These are phyloP conservation scores for Alternaria sp. DNA, from an alignment of 2,329 filamentous ascomycete genomes.

Conservation along the genomic window DNA sequence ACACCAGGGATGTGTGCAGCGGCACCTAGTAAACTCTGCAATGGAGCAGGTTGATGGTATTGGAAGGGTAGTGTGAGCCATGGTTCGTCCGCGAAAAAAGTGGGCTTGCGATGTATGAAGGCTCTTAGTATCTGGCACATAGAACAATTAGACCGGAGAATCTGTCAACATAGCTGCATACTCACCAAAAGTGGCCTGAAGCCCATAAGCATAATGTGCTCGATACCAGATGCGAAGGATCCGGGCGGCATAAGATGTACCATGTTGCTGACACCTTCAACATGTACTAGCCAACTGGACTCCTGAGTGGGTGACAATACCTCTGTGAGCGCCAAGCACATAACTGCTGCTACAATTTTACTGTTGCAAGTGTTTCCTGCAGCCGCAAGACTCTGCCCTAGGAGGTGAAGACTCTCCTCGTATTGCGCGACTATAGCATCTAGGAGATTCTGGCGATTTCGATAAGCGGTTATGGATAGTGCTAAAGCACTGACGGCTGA, in stretches of 20 bases:
- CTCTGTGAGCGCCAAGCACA: constrained; percentile 1
- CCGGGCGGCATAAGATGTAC: background rate
- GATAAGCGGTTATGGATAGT: background rate
- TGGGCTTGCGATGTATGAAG: background rate
- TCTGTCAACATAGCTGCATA: too few species aligned
- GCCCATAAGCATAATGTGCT: background rate
- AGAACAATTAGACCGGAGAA: background rate
- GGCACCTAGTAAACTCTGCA: background rate
- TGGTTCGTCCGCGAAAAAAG: background rate
- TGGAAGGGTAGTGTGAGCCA: background rate
- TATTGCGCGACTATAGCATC: background rate
- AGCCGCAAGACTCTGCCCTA: background rate
- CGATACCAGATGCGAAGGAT: background rate
- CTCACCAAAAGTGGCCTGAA: constrained; percentile 1
- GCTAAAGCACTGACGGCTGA: constrained; percentile 1
- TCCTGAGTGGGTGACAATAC: background rate
- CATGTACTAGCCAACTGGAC: constrained; percentile 1
- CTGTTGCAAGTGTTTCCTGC: background rate
- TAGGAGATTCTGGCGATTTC: background rate
- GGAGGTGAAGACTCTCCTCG: background rate
- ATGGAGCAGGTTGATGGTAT: background rate
- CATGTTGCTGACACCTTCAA: background rate
- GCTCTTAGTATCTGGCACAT: background rate
- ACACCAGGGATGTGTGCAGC: background rate
- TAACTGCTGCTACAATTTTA: background rate